Conservation (phyloP, 208 protist species). For the Leishmania turanica region DNA sequence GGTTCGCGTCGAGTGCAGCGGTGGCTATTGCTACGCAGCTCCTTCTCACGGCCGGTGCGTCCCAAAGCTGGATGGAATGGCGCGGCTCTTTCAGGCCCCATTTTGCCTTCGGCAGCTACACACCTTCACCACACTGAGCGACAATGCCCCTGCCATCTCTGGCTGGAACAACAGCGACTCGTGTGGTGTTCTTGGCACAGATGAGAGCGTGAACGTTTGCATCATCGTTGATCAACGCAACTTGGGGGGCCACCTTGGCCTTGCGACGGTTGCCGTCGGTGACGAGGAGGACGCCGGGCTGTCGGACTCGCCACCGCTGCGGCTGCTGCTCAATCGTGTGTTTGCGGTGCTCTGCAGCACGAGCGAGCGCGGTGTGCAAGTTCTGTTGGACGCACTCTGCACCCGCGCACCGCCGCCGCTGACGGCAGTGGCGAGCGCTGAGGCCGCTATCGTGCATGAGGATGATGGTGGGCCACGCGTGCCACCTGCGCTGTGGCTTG, state of each 20-base stretch:
- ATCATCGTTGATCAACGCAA: conserved; percentile 57
- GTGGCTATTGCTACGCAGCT: conserved; percentile 51
- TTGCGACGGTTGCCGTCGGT: conserved; percentile 57
- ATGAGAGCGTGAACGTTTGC: conserved; percentile 21
- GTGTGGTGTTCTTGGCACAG: conserved; percentile 1
- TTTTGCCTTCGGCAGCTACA: conserved; percentile 30
- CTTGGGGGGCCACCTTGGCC: conserved; percentile 56
- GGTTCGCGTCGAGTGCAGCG: conserved; percentile 55
- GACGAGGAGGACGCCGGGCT: conserved; percentile 30
- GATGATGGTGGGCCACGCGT: conserved; percentile 25
- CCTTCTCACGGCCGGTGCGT: conserved; percentile 58
- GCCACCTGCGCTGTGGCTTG: conserved; percentile 8
- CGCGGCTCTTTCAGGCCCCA: conserved; percentile 42
- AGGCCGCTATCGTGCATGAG: conserved; percentile 13
- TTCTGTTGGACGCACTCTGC: conserved; percentile 46
- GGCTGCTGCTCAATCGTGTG: conserved; percentile 33
- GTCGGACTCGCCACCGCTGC: conserved; percentile 1
- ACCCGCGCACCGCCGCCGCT: conserved; percentile 18
- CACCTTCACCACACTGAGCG: conserved; percentile 16
- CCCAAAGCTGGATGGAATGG: conserved; percentile 45
- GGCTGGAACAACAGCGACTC: not conserved
- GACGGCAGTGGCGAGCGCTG: conserved; percentile 10
- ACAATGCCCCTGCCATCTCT: conserved; percentile 4
- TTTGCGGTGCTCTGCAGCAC: conserved; percentile 37
- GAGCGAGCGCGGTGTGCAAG: conserved; percentile 39